These are phyloP conservation scores for Linnemannia exigua DNA, from an alignment of 192 early-diverging fungal species.

Conservation along the genomic window DNA sequence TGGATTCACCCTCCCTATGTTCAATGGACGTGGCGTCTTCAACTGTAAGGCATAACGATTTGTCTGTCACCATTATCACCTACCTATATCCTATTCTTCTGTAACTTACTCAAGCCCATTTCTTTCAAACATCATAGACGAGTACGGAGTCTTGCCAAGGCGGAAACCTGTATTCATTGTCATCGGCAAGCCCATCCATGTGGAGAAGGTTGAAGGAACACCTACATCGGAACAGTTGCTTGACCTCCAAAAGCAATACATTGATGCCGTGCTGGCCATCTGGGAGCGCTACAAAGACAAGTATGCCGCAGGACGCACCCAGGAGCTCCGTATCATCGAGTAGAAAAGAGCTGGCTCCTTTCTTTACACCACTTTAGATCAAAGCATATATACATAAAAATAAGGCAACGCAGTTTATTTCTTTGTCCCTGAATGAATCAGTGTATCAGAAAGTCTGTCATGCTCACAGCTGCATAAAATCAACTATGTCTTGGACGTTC, in stretches of 20 bases:
- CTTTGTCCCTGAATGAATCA: no score
- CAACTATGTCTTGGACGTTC: no score
- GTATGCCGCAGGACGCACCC: slow-evolving; percentile 71
- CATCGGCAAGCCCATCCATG: slow-evolving; percentile 77
- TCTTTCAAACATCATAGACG: slow-evolving; percentile 49
- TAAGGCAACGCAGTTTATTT: no score
- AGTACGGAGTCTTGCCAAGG: slow-evolving; percentile 62
- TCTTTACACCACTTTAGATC: neutral
- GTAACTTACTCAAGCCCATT: slow-evolving; percentile 29
- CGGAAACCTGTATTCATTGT: slow-evolving; percentile 64
- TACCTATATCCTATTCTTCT: neutral
- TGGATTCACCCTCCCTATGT: slow-evolving; percentile 81
- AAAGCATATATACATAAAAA: neutral
- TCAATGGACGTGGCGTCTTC: slow-evolving; percentile 89
- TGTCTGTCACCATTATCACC: neutral
- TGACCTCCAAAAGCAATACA: slow-evolving; percentile 74
- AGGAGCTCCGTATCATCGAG: slow-evolving; percentile 74
- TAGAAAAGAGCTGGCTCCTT: slow-evolving; percentile 41
- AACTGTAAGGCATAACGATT: slow-evolving; percentile 68
- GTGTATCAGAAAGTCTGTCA: no score
- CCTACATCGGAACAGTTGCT: slow-evolving; percentile 72
- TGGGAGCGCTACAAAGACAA: slow-evolving; percentile 80
- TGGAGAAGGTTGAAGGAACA: slow-evolving; percentile 57
- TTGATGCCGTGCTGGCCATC: slow-evolving; percentile 70
- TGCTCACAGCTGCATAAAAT: no score